Percentiles rank a stretch among this genome's conserved stretches.
phyloP scores from a whole-genome alignment of 1,284 basidiomycete genomes.

The Hymenochaete sp. region DNA sequence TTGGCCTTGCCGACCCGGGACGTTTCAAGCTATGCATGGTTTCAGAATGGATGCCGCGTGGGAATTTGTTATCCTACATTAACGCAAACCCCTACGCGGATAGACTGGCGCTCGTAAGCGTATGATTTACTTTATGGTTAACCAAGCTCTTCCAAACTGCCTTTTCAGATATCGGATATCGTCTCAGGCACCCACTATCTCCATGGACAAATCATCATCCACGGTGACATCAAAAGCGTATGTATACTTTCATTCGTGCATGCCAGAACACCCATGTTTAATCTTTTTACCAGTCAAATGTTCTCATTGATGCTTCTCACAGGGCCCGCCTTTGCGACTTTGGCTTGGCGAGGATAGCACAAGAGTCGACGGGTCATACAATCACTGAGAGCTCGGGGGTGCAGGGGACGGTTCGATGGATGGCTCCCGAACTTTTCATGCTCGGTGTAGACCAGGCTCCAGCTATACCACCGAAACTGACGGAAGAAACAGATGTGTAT shows the following conservation, averaged over 20 bases:
- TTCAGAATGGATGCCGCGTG: conserved; percentile 11
- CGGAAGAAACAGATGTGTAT: conserved; percentile 7
- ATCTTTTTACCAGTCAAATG: conserved; percentile 2
- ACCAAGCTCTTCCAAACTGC: background rate
- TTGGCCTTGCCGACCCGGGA: background rate
- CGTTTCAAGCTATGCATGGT: conserved; percentile 6
- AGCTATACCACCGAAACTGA: too few species aligned
- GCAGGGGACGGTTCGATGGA: conserved; percentile 11
- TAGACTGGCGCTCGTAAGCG: conserved; percentile 5
- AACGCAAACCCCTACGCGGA: background rate
- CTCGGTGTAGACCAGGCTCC: too few species aligned
- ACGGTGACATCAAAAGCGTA: background rate
- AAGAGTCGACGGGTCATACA: background rate
- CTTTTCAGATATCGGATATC: background rate
- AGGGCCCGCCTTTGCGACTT: conserved; percentile 10
- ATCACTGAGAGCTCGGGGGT: background rate
- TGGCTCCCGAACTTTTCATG: conserved; percentile 12
- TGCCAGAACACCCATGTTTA: too few species aligned
- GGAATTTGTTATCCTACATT: conserved; percentile 5
- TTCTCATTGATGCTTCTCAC: conserved; percentile 4
- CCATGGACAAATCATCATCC: background rate
- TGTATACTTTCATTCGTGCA: background rate
- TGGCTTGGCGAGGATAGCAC: conserved; percentile 4
- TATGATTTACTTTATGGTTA: background rate
- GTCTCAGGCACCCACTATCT: background rate